These are phyloP conservation scores for Naematelia aurantialba DNA, from an alignment of 768 basidiomycete genomes.

Conservation along the genomic window DNA sequence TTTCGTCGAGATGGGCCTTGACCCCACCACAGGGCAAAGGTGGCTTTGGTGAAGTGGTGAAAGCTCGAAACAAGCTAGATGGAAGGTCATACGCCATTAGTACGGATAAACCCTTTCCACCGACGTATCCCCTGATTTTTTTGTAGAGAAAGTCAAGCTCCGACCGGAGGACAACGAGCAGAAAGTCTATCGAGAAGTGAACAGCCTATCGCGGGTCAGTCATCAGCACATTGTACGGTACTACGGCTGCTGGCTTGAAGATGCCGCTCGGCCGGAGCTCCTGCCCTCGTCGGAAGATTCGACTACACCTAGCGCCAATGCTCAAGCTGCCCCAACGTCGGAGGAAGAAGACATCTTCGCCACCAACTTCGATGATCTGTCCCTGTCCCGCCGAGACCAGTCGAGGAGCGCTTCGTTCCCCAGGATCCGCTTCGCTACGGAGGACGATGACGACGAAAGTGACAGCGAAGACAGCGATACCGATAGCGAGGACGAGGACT, in stretches of 20 bases:
- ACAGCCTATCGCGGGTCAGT: conserved; percentile 76
- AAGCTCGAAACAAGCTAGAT: conserved; percentile 85
- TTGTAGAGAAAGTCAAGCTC: conserved; percentile 70
- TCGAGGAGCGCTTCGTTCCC: conserved; percentile 63
- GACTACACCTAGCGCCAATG: conserved; percentile 2
- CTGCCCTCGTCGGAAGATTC: conserved; percentile 11
- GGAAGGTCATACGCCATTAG: conserved; percentile 54
- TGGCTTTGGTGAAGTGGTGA: conserved; percentile 88
- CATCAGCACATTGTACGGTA: conserved; percentile 90
- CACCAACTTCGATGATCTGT: conserved; percentile 62
- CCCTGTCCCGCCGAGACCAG: conserved; percentile 48
- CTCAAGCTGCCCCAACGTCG: conserved; percentile 3
- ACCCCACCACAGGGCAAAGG: conserved; percentile 65
- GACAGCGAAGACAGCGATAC: conserved; percentile 48
- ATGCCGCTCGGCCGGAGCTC: conserved; percentile 22
- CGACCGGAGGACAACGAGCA: conserved; percentile 72
- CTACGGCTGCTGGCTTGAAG: conserved; percentile 53
- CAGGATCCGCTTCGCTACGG: conserved; percentile 70
- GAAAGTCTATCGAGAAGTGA: conserved; percentile 87
- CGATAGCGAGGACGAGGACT: neutral
- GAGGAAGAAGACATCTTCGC: conserved; percentile 59
- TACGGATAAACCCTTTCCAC: conserved; percentile 3
- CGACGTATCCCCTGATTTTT: neutral
- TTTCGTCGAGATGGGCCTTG: neutral
- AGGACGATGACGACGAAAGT: conserved; percentile 52